phyloP scores from a whole-genome alignment of 2,329 filamentous ascomycete genomes.

The Dothistroma septosporum region DNA sequence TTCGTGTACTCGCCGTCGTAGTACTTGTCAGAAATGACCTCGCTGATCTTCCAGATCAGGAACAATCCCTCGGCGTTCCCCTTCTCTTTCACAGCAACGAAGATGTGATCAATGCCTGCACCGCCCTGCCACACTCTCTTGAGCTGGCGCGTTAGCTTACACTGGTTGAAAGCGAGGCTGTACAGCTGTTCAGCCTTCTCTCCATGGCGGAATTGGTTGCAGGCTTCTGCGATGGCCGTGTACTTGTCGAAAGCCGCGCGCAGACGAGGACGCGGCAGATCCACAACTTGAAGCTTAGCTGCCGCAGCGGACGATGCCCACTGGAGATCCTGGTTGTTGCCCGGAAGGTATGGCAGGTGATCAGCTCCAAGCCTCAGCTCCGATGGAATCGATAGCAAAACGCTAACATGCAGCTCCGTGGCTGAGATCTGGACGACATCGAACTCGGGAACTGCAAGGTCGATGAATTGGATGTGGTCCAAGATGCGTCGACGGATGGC shows the following conservation, averaged over 20 bases:
- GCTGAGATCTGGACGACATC: not conserved
- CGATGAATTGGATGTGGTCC: not conserved
- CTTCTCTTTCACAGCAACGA: not conserved
- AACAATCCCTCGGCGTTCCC: not conserved
- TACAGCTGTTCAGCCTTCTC: not conserved
- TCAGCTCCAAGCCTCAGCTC: not conserved
- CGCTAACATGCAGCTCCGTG: not conserved
- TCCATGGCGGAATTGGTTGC: not conserved
- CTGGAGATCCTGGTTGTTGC: not conserved
- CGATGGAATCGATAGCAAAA: not conserved
- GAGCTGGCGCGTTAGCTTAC: not conserved
- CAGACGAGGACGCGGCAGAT: not conserved
- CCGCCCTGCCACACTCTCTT: not conserved
- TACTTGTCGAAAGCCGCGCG: not conserved
- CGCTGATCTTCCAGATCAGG: not conserved
- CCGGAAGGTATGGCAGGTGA: not conserved
- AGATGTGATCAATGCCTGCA: not conserved
- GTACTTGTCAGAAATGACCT: not conserved
- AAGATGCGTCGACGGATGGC: not conserved
- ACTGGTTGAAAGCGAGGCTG: not conserved
- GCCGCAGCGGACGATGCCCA: not conserved
- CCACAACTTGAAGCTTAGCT: not conserved
- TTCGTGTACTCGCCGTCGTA: not conserved
- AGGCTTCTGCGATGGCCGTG: not conserved
- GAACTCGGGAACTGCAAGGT: not conserved